Evolutionary conservation across 2,329 filamentous ascomycete genomes (phyloP).

Genomic region (Aspergillus udagawae): DNA sequence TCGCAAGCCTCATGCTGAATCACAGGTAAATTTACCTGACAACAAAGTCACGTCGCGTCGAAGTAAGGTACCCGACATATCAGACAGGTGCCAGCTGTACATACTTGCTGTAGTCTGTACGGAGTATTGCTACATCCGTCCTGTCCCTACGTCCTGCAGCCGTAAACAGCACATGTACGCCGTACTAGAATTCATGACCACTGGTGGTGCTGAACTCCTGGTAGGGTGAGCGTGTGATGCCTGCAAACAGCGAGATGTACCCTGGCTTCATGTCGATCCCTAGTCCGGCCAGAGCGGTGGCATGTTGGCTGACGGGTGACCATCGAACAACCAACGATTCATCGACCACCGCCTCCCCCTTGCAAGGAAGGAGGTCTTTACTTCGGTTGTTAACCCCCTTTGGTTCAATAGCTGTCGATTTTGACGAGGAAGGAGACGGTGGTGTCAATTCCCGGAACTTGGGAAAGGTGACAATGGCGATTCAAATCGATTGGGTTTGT

Average conservation of each 20-base stretch:
- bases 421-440: background rate
- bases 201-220: background rate
- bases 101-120: background rate
- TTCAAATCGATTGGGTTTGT: background rate
- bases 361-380: conserved; percentile 3
- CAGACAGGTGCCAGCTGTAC: background rate
- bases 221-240: background rate
- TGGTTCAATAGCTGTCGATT: background rate
- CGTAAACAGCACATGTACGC: background rate
- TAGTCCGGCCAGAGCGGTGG: conserved; percentile 10
- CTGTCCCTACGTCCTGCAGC: background rate
- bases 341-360: conserved; percentile 13
- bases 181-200: background rate
- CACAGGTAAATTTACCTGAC: background rate
- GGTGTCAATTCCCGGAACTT: background rate
- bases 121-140: background rate
- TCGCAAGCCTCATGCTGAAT: background rate
- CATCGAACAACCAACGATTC: conserved; percentile 3
- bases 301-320: conserved; percentile 9
- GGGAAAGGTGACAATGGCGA: background rate
- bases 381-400: background rate
- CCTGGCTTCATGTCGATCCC: conserved; percentile 13
- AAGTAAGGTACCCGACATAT: background rate
- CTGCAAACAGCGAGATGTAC: conserved; percentile 14
- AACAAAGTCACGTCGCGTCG: background rate